A percentile compares a stretch with the other conserved stretches of the same genome.
Conservation (phyloP, 2,329 filamentous ascomycete genomes). For the Botrytis hyacinthi region DNA sequence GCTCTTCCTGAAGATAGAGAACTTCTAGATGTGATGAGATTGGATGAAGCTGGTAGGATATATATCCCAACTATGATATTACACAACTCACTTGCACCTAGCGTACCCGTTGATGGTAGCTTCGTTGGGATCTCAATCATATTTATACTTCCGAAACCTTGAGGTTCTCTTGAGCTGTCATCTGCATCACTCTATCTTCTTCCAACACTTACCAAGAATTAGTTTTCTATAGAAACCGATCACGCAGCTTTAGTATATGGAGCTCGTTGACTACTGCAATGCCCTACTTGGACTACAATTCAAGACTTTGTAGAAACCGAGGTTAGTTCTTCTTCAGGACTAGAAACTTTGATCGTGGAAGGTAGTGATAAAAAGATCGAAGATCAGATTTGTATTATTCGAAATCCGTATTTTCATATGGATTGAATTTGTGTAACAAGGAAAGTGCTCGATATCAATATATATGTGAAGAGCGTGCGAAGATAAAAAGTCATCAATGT, state of each 20-base stretch:
- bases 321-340: neutral
- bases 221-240: neutral
- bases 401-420: neutral
- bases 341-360: neutral
- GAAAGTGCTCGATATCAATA: neutral
- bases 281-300: neutral
- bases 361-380: neutral
- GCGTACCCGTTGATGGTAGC: constrained; percentile 1
- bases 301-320: neutral
- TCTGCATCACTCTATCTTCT: neutral
- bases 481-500: constrained; percentile 61
- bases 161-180: neutral
- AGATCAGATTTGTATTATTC: neutral
- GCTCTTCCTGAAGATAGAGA: constrained; percentile 7
- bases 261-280: neutral
- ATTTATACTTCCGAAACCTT: neutral
- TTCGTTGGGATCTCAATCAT: neutral
- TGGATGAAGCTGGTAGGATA: neutral
- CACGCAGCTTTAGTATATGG: neutral
- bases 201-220: neutral
- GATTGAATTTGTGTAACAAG: neutral
- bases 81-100: neutral
- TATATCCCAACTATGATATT: neutral
- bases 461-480: constrained; percentile 50
- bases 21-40: neutral